Base-by-base conservation (phyloP, 1,284 basidiomycete species). In the Ceratobasidium sp. region DNA sequence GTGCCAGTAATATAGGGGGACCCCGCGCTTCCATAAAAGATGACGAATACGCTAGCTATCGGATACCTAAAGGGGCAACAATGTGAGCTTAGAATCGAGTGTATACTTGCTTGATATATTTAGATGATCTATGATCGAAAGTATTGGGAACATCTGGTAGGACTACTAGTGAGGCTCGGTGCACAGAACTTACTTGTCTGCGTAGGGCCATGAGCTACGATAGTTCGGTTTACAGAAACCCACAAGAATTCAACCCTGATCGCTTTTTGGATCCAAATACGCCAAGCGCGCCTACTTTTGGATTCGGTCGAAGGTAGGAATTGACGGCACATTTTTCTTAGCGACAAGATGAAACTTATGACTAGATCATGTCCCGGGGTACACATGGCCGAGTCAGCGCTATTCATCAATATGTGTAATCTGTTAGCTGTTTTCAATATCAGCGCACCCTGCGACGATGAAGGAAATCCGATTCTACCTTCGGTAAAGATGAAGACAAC, bases 121-220 rank as follows among this genome's bases (percentile, higher is more conserved):
- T 26, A 3, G n/a, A 61, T 18, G 10, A 5, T 4, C 9, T 43
- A 10, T 18, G 6, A 3, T 61, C 8, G 16, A 32, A 14, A 65
- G 61, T 39, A 21, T 76, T 30, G 72, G 57, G 16, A 77, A 77
- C 55, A 57, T 74, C n/a, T 74, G 75, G 75, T 64, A 30, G 12
- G 43, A 32, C 41, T 39, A 5, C 36, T 23, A 5, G 12, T 2
- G n/a, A 48, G 3, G 16, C 34, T 9, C 34, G 16, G 21, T 18
- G n/a, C 10, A 28, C 10, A 26, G 8, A 18, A 10, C 23, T 18
- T 53, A 30, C 28, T 34, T 14, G 30, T n/a, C 3, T 18, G 28
- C 26, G 28, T 41, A 74, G 75, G 72, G 60, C 61, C 10, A 76
- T 75, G 30, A 59, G 58, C 34, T 57, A 73, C 32, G 36, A 76